Base-by-base conservation (phyloP, 768 basidiomycete genomes). In the Tubosaeta brunneosetosa region DNA sequence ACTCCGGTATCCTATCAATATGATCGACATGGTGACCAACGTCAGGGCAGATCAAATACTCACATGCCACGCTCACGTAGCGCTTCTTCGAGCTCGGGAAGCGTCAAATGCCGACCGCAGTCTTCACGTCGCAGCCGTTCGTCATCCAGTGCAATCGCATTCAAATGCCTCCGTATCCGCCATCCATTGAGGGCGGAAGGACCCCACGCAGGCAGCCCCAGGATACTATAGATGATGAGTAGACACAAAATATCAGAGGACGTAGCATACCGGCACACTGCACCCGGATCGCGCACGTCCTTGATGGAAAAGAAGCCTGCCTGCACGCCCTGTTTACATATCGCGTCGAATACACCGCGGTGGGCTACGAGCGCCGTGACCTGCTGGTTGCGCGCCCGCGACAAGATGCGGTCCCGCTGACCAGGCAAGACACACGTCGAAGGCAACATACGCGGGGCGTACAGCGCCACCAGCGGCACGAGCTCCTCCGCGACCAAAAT, bases 341-440 rank as follows among this genome's bases (percentile, higher is more conserved):
- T 59, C 13, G 68, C 70, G 33, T 71, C 58, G 25, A 77, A 76
- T 14, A 74, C 51, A 10, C 57, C 50, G 19, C 70, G 70, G 52
- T 79, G 70, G n/a, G 64, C 58, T 12, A 67, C 50, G 2, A 75
- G 61, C 52, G 74, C 71, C 6, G 71, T 61, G 13, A 80, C 74
- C 60, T 83, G 71, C 51, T 61, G 68, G 34, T 80, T 63, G 69
- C 77, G 59, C 61, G 76, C 67, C 71, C 82, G 75, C 66, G 76
- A 56, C 66, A 74, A 63, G 71, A 86, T 74, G 72, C 92, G 71
- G 73, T 85, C 66, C 63, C 74, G 82, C 71, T 94, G 91, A 12
- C 86, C 84, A 2, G 91, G 88, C 6, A 94, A 78, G 50, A 93
- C 77, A 63, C 90, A 92, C 0, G 91, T 93, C 3, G 90, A 92